A percentile compares a stretch with the other conserved stretches of the same genome.
phyloP scores from a whole-genome alignment of 169 alveolate genomes.

The Plasmodium relictum region DNA sequence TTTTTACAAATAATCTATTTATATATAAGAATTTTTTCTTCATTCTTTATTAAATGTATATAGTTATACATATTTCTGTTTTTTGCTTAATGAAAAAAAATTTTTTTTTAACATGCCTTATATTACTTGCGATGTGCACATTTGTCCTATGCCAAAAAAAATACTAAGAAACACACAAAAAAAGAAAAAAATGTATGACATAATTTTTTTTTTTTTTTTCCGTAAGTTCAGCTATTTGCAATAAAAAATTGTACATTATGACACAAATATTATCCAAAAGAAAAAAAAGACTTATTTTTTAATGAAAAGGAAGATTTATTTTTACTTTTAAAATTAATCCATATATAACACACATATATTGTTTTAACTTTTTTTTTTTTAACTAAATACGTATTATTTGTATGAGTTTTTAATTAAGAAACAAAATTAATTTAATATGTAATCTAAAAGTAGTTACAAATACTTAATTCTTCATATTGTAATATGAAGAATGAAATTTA shows the following conservation, averaged over 20 bases:
- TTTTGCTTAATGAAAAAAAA: too few species aligned
- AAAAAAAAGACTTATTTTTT: neutral
- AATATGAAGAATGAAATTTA: too few species aligned
- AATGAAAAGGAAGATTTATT: neutral
- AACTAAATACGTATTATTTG: too few species aligned
- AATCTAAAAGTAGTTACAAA: too few species aligned
- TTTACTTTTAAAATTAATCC: slow-evolving; percentile 4
- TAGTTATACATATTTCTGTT: too few species aligned
- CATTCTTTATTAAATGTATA: too few species aligned
- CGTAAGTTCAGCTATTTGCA: slow-evolving; percentile 34
- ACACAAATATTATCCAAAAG: slow-evolving; percentile 9
- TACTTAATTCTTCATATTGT: too few species aligned
- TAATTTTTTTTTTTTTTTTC: slow-evolving; percentile 30
- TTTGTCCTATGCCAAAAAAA: slow-evolving; percentile 15
- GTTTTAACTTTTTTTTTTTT: neutral
- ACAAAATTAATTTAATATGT: too few species aligned
- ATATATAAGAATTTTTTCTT: too few species aligned
- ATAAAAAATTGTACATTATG: slow-evolving; percentile 13
- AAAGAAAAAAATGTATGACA: slow-evolving; percentile 47
- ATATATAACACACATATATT: slow-evolving; percentile 18
- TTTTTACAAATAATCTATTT: neutral
- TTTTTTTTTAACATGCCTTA: too few species aligned
- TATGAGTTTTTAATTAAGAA: too few species aligned
- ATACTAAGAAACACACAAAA: slow-evolving; percentile 24
- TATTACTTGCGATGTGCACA: slow-evolving; percentile 15